Evolutionary conservation across 768 basidiomycete genomes (phyloP), one percentile per base, ranked within the genome.

Genomic region (Naganishia friedmannii): DNA sequence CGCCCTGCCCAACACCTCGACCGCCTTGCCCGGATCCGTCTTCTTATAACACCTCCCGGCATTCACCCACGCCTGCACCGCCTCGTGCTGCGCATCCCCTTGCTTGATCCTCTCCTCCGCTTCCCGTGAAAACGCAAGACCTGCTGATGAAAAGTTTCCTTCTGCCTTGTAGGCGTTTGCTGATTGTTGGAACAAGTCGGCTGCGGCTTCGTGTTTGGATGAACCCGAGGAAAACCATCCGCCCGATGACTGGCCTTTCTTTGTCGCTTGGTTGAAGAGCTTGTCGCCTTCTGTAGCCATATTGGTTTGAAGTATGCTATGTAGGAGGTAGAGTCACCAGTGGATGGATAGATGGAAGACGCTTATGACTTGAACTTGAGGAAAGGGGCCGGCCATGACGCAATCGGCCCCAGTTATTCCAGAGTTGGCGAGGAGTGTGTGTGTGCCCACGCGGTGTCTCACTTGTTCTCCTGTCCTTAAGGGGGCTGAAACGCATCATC

Each of bases 11-110:
- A 63, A 63, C 39, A 45, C 60, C 29, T 39, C 54, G 26, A 82
- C 88, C 79, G 79, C 96, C 95, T 84, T 74, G 92, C 90, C 60
- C 85, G 84, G 93, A 79, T 86, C 87, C 29, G 88, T 89, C 82
- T 90, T 86, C 84, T 97, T 99, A 85, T 91, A 99, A 13, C 90
- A 88, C 83, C 98, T 98, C 39, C 92, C 89, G 15, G 96, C 94
- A 79, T 95, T 96, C 91, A 95, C 97, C 89, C 90, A 98, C 10
- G 94, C 94, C 78, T 94, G 95, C 26, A 93, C 90, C n/a, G 95
- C 94, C 74, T 98, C 96, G 74, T 93, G 93, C 56, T 80, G 82
- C 82, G 98, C 95, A 56, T 90, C 89, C 76, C 88, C 89, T 71
- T 88, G 60, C 87, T 82, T 94, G 89, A 72, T 26, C 75, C 93